Evolutionary conservation across 495 filamentous ascomycete species (phyloP).

Genomic region (Daldinia caldariorum): DNA sequence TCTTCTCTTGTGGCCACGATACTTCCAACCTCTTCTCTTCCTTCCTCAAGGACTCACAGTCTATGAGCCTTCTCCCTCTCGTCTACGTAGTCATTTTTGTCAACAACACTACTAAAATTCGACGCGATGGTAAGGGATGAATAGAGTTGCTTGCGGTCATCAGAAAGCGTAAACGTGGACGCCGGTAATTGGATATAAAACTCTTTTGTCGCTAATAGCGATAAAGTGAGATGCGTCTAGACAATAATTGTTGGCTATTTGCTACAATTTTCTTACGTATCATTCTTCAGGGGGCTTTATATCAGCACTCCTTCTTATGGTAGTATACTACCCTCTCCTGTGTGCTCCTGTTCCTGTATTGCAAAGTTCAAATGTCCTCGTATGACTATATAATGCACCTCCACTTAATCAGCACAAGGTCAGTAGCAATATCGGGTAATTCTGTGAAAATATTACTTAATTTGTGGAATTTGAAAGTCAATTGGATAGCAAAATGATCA

Average conservation of each 20-base stretch:
- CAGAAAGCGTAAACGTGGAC: constrained; percentile 24
- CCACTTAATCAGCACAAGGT: no score
- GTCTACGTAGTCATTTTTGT: constrained; percentile 32
- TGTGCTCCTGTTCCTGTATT: constrained; percentile 1
- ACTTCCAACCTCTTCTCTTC: constrained; percentile 1
- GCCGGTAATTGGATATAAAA: background rate
- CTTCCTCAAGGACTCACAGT: constrained; percentile 20
- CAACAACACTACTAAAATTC: constrained; percentile 15
- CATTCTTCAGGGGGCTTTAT: constrained; percentile 4
- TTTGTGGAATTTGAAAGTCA: no score
- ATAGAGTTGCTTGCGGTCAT: constrained; percentile 19
- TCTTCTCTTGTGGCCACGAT: background rate
- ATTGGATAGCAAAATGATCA: no score
- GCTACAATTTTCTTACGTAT: constrained; percentile 12
- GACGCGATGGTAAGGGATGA: constrained; percentile 17
- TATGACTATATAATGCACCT: no score
- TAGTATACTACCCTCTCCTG: background rate
- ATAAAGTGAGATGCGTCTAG: constrained; percentile 24
- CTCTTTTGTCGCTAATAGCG: constrained; percentile 17
- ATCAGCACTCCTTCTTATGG: constrained; percentile 13
- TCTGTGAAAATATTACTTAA: no score
- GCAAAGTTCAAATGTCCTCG: no score
- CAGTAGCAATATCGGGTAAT: no score
- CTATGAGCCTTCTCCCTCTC: constrained; percentile 12
- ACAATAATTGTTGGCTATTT: constrained; percentile 2